Percentiles rank a stretch among this genome's conserved stretches.
Evolutionary conservation across 176 grass and related monocot species (phyloP).

Genomic region (Cymbopogon citratus): DNA sequence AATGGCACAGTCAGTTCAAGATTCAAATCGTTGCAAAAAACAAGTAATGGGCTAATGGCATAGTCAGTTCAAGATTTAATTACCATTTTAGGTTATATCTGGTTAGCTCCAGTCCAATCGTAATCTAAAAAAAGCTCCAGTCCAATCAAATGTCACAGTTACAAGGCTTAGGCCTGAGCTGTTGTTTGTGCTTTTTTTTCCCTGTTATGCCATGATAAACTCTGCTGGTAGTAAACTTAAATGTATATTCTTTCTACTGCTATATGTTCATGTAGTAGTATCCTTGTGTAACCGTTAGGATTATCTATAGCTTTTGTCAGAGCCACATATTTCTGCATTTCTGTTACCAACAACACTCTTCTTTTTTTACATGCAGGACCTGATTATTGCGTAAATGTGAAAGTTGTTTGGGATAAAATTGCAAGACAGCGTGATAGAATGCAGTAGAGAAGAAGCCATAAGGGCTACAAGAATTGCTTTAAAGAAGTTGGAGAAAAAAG

Average conservation of each 20-base stretch:
- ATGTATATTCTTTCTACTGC: too few species aligned
- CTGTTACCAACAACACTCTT: neutral
- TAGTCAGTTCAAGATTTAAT: neutral
- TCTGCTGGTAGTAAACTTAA: neutral
- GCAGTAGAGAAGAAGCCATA: slow-evolving; percentile 59
- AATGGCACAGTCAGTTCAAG: neutral
- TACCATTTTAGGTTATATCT: too few species aligned
- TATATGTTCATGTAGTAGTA: neutral
- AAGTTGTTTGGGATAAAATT: slow-evolving; percentile 3
- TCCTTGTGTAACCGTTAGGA: neutral
- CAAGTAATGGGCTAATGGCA: neutral
- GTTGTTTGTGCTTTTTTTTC: neutral
- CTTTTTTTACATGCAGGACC: slow-evolving; percentile 10
- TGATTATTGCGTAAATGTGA: neutral
- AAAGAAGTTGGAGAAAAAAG: slow-evolving; percentile 46
- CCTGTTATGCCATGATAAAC: neutral
- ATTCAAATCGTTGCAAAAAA: neutral
- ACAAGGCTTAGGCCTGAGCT: neutral
- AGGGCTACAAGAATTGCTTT: slow-evolving; percentile 58
- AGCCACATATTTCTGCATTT: neutral
- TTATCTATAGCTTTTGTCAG: neutral
- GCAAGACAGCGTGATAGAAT: slow-evolving; percentile 44
- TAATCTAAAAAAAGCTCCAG: too few species aligned
- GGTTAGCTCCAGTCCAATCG: too few species aligned
- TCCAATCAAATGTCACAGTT: too few species aligned